Percentiles rank a stretch among this genome's conserved stretches.
Conservation (phyloP, 1,284 basidiomycete species). For the Fomitopsis palustris region DNA sequence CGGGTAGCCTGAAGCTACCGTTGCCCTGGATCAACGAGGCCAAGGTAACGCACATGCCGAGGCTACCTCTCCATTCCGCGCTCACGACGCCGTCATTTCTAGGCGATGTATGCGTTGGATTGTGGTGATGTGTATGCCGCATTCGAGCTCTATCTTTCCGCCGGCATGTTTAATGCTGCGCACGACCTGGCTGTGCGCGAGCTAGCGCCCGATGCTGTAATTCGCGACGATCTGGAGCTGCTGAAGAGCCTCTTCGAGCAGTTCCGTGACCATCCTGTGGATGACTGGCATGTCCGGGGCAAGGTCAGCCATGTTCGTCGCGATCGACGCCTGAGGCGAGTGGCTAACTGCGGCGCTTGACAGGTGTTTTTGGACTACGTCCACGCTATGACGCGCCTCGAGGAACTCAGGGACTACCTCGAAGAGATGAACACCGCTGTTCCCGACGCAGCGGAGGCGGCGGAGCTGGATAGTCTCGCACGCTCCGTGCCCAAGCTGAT, state of each 20-base stretch:
- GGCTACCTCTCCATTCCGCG: conserved; percentile 1
- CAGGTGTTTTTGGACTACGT: conserved; percentile 72
- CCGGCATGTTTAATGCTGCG: conserved; percentile 69
- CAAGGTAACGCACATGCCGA: conserved; percentile 46
- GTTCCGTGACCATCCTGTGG: conserved; percentile 62
- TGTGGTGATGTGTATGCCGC: conserved; percentile 69
- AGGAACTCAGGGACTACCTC: conserved; percentile 48
- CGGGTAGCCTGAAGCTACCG: conserved; percentile 79
- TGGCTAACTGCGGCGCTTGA: conserved; percentile 6
- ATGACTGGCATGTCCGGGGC: conserved; percentile 77
- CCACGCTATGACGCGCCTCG: conserved; percentile 58
- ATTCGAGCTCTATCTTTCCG: conserved; percentile 75
- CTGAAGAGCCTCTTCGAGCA: conserved; percentile 72
- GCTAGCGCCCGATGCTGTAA: conserved; percentile 88
- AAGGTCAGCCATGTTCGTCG: conserved; percentile 47
- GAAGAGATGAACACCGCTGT: conserved; percentile 32
- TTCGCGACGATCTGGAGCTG: conserved; percentile 75
- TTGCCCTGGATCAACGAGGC: conserved; percentile 86
- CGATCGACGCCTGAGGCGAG: background rate
- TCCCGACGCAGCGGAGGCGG: conserved; percentile 43
- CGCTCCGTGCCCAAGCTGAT: conserved; percentile 66
- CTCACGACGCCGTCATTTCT: conserved; percentile 9
- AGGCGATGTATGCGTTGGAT: conserved; percentile 70
- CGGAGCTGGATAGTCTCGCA: conserved; percentile 59
- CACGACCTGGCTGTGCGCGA: conserved; percentile 80